Evolutionary conservation across 2,329 filamentous ascomycete genomes (phyloP).

Genomic region (Ophiostoma montium): DNA sequence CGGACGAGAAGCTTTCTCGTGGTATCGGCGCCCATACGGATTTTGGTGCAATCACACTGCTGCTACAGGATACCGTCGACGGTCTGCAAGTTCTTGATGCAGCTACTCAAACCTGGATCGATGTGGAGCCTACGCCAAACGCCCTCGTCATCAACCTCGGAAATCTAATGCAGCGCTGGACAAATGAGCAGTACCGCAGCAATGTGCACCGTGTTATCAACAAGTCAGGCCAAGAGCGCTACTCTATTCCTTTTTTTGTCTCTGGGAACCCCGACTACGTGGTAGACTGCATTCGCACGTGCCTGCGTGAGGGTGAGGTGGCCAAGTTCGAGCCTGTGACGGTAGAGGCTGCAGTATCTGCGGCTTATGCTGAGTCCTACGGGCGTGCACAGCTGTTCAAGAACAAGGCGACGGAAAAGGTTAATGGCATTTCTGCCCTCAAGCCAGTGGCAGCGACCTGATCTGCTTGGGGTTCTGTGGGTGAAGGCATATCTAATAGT

Average conservation of each 20-base stretch:
- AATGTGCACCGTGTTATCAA: constrained; percentile 39
- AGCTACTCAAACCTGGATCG: constrained; percentile 28
- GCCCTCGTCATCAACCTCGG: constrained; percentile 37
- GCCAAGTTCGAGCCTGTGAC: constrained; percentile 19
- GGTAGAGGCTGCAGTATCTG: constrained; percentile 16
- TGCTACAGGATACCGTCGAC: constrained; percentile 34
- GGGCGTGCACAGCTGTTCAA: neutral
- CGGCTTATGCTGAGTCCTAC: neutral
- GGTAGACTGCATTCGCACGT: constrained; percentile 23
- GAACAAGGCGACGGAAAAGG: neutral
- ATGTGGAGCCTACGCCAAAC: constrained; percentile 27
- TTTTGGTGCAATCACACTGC: constrained; percentile 38
- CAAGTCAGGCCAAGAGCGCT: constrained; percentile 30
- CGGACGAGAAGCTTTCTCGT: constrained; percentile 20
- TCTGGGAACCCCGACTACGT: constrained; percentile 24
- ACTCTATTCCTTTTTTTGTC: constrained; percentile 41
- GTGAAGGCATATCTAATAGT: neutral
- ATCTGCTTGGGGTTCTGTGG: neutral
- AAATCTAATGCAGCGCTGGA: constrained; percentile 35
- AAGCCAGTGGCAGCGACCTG: neutral
- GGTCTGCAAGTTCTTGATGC: constrained; percentile 36
- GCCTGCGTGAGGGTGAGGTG: constrained; percentile 19
- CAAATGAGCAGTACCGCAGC: constrained; percentile 38
- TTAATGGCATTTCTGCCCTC: neutral
- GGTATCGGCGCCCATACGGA: constrained; percentile 36